Evolutionary conservation across 2,329 filamentous ascomycete species (phyloP).

Genomic region (Septoria linicola): DNA sequence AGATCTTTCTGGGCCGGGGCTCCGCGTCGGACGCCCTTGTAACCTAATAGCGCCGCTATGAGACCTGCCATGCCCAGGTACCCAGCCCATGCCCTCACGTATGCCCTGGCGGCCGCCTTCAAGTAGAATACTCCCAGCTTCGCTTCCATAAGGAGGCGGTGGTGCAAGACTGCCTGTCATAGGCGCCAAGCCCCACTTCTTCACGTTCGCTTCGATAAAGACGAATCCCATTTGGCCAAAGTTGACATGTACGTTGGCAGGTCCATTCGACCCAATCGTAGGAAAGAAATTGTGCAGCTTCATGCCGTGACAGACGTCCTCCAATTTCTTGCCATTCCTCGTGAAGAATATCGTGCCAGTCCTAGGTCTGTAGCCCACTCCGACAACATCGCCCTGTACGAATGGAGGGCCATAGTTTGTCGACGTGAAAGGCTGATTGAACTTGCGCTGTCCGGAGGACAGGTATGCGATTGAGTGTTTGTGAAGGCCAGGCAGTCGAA

Average conservation of each 20-base stretch:
- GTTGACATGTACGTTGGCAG: slow-evolving; percentile 90
- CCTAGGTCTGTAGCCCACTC: slow-evolving; percentile 89
- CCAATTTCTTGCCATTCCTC: slow-evolving; percentile 93
- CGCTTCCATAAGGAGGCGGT: slow-evolving; percentile 92
- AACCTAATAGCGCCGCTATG: slow-evolving; percentile 77
- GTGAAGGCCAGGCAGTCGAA: slow-evolving; percentile 89
- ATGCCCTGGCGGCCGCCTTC: slow-evolving; percentile 68
- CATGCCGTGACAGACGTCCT: slow-evolving; percentile 88
- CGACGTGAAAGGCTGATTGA: slow-evolving; percentile 85
- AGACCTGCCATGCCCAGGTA: slow-evolving; percentile 68
- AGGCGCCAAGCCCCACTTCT: slow-evolving; percentile 97
- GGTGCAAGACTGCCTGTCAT: slow-evolving; percentile 94
- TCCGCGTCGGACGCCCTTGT: slow-evolving; percentile 65
- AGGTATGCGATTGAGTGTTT: slow-evolving; percentile 90
- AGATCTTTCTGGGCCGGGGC: slow-evolving; percentile 83
- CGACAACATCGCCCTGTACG: slow-evolving; percentile 92
- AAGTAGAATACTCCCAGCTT: slow-evolving; percentile 92
- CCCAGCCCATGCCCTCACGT: slow-evolving; percentile 55
- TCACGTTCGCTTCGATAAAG: slow-evolving; percentile 98
- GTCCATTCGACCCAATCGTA: slow-evolving; percentile 92
- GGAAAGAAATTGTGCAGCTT: slow-evolving; percentile 98
- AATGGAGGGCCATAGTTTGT: slow-evolving; percentile 79
- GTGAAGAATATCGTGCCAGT: slow-evolving; percentile 98
- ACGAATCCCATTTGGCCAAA: slow-evolving; percentile 98
- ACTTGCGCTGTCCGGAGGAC: slow-evolving; percentile 80